Percentiles rank a stretch among this genome's conserved stretches.
These are phyloP conservation scores for Penicillium steckii DNA, from an alignment of 495 filamentous ascomycete genomes.

Conservation along the genomic window DNA sequence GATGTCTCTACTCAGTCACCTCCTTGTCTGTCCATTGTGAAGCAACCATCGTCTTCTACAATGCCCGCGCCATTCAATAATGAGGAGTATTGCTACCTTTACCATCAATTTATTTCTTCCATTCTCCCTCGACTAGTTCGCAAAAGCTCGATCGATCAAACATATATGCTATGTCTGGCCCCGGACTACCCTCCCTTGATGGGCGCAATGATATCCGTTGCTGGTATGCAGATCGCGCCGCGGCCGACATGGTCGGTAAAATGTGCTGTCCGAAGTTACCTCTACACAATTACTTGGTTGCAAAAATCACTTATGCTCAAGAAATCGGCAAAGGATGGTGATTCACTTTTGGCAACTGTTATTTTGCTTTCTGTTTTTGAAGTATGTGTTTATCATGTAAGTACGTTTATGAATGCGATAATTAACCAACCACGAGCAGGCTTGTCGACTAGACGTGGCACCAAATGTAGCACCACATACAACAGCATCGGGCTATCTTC, in stretches of 20 bases:
- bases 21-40: not conserved
- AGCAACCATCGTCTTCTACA: not conserved
- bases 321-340: not conserved
- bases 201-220: constrained; percentile 13
- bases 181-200: constrained; percentile 15
- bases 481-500: constrained; percentile 4
- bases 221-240: constrained; percentile 11
- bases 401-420: not conserved
- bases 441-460: constrained; percentile 3
- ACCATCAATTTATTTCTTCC: constrained; percentile 7
- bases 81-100: constrained; percentile 10
- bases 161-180: constrained; percentile 10
- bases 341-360: constrained; percentile 10
- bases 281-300: constrained; percentile 3
- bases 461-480: constrained; percentile 8
- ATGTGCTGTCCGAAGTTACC: constrained; percentile 8
- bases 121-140: constrained; percentile 11
- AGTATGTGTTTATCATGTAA: not conserved
- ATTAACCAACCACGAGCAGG: not conserved
- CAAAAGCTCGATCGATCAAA: constrained; percentile 9
- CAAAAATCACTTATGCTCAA: not conserved
- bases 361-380: constrained; percentile 15
- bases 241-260: not conserved
- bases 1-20: not conserved
- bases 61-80: constrained; percentile 12